Base-by-base conservation (phyloP, 2,329 filamentous ascomycete species). In the Curvularia sp. region DNA sequence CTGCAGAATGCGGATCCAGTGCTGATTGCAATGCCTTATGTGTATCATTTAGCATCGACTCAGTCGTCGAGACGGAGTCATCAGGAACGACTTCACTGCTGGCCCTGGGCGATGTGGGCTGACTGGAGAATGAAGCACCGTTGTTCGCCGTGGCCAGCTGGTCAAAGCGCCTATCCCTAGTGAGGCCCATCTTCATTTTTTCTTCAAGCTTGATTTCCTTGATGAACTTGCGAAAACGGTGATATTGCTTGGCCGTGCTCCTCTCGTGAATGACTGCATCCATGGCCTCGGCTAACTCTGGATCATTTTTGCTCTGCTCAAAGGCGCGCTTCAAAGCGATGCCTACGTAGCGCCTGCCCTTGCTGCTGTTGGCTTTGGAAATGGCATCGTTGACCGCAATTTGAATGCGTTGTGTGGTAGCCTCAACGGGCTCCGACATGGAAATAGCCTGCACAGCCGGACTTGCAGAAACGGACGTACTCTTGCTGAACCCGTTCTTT, bases 331-430 rank as follows among this genome's bases (percentile, higher is more conserved):
- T 72, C 9, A 84, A 67, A 12, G 81, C 81, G 15, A 64, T 52
- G 27, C 69, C 71, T 18, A 77, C 53, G 27, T 59, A 61, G 5
- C 55, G 65, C 34, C 62, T 58, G 32, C 55, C 55, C 77, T 21
- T 75, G 68, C 19, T 76, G 66, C 43, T 75, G 72, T 71, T 69
- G 7, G 80, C 75, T 59, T 78, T 77, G 43, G 70, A 66, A 54
- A 80, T 75, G 38, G 80, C 80, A 19, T 78, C 76, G 28, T 81
- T 78, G 19, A 83, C 75, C 3, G 69, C 72, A 19, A 74, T 75
- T 25, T 66, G 67, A 8, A 74, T 67, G 43, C 71, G 70, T 53
- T 77, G 74, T 27, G 61, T 51, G 2, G 58, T 48, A 25, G 63
- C 60, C 34, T 55, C 58, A 19, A 51, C 52, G 30, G 63, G 53